Evolutionary conservation across 495 filamentous ascomycete species (phyloP).

Genomic region (Xylaria sp.): DNA sequence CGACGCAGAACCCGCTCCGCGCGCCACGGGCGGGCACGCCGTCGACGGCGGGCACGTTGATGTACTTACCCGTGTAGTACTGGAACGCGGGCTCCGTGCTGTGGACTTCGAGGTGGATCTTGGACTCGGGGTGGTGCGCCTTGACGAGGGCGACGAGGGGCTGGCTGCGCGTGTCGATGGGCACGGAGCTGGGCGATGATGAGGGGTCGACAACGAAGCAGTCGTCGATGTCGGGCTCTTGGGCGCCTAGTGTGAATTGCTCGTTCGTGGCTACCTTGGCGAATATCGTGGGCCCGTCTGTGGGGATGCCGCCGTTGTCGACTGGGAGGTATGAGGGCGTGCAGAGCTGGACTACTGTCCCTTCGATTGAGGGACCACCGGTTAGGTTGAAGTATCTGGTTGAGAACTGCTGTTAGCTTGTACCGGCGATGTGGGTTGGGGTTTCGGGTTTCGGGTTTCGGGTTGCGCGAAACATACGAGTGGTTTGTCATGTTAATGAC

Average conservation of each 20-base stretch:
- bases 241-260: constrained; percentile 70
- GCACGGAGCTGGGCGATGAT: constrained; percentile 54
- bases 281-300: constrained; percentile 61
- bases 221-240: constrained; percentile 81
- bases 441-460: background rate
- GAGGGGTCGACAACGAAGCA: constrained; percentile 79
- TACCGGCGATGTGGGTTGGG: background rate
- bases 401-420: constrained; percentile 19
- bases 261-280: constrained; percentile 66
- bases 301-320: constrained; percentile 72
- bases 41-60: constrained; percentile 75
- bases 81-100: constrained; percentile 96
- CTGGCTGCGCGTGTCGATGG: constrained; percentile 75
- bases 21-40: constrained; percentile 67
- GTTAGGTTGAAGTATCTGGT: constrained; percentile 90
- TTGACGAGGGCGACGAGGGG: constrained; percentile 69
- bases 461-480: constrained; percentile 63
- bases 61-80: constrained; percentile 89
- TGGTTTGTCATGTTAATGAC: constrained; percentile 93
- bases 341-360: constrained; percentile 73
- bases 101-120: constrained; percentile 80
- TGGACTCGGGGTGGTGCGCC: constrained; percentile 72
- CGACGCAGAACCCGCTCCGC: constrained; percentile 84
- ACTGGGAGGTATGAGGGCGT: constrained; percentile 79
- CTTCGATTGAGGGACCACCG: constrained; percentile 70